These are phyloP conservation scores for Arabidopsis suecica DNA, from an alignment of 345 rosid genomes.

Conservation along the genomic window DNA sequence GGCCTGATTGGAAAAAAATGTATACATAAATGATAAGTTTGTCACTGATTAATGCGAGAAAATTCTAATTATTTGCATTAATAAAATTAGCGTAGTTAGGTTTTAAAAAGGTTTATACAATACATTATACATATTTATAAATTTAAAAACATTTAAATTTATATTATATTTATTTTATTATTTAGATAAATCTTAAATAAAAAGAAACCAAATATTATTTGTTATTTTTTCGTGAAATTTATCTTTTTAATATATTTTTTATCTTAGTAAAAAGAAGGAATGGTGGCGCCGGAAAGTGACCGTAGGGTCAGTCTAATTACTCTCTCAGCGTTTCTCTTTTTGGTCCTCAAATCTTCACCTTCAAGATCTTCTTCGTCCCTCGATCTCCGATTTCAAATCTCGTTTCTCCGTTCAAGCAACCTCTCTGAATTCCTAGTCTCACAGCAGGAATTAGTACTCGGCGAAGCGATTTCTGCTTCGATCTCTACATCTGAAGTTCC, in stretches of 20 bases:
- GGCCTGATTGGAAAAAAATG: no score
- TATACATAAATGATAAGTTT: no score
- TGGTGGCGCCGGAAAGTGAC: slow-evolving; percentile 34
- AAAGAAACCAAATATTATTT: neutral
- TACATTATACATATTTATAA: no score
- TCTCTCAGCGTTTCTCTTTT: slow-evolving; percentile 2
- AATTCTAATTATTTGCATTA: no score
- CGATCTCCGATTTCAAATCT: slow-evolving; percentile 3
- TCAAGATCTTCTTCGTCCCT: neutral
- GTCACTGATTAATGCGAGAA: no score
- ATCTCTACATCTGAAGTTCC: slow-evolving; percentile 12
- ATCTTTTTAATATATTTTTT: no score
- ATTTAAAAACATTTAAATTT: no score
- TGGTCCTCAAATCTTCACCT: neutral
- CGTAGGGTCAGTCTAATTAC: slow-evolving; percentile 29
- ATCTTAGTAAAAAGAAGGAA: neutral
- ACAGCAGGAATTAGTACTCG: neutral
- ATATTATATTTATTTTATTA: neutral
- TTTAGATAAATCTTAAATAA: neutral
- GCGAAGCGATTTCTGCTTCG: neutral
- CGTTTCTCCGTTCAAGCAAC: neutral
- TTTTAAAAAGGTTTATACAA: no score
- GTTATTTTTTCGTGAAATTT: no score
- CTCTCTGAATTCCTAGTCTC: neutral
- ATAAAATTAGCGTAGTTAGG: no score